A percentile compares a stretch with the other conserved stretches of the same genome.
phyloP scores from a whole-genome alignment of 1,139 yeast genomes.

The Hyphopichia fennica region DNA sequence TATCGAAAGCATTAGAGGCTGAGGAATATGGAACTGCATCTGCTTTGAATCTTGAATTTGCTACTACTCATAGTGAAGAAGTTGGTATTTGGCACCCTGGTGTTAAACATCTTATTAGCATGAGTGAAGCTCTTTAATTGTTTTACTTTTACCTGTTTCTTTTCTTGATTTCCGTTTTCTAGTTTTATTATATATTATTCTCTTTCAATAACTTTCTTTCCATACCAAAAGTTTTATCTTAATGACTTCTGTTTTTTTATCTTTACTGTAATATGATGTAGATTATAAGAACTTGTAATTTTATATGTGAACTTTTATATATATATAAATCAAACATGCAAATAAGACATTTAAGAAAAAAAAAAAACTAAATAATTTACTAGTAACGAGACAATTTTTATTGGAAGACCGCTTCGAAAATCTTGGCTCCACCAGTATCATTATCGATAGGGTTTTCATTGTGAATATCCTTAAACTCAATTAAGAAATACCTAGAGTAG shows the following conservation, averaged over 20 bases:
- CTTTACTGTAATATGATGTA: no score
- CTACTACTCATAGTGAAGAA: slow-evolving; percentile 68
- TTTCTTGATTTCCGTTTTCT: not conserved
- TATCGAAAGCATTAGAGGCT: slow-evolving; percentile 51
- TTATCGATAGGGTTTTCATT: slow-evolving; percentile 33
- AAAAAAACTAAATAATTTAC: no score
- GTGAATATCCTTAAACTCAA: slow-evolving; percentile 53
- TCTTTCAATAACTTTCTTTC: no score
- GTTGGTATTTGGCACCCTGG: slow-evolving; percentile 95
- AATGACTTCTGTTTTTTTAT: no score
- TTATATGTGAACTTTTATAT: no score
- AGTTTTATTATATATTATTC: not conserved
- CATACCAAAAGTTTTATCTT: no score
- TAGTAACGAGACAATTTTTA: slow-evolving; percentile 6
- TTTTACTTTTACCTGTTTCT: not conserved
- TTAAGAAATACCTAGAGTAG: slow-evolving; percentile 40
- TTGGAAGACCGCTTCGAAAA: slow-evolving; percentile 51
- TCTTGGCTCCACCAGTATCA: slow-evolving; percentile 51
- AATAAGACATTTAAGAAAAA: no score
- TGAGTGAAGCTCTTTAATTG: slow-evolving; percentile 58
- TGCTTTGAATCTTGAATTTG: slow-evolving; percentile 55
- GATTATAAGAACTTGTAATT: no score
- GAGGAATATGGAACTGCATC: slow-evolving; percentile 64
- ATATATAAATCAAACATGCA: no score
- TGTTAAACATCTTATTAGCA: slow-evolving; percentile 80